Evolutionary conservation across 2,329 filamentous ascomycete species (phyloP), one percentile per base, ranked within the genome.

Genomic region (Fusarium sp.): DNA sequence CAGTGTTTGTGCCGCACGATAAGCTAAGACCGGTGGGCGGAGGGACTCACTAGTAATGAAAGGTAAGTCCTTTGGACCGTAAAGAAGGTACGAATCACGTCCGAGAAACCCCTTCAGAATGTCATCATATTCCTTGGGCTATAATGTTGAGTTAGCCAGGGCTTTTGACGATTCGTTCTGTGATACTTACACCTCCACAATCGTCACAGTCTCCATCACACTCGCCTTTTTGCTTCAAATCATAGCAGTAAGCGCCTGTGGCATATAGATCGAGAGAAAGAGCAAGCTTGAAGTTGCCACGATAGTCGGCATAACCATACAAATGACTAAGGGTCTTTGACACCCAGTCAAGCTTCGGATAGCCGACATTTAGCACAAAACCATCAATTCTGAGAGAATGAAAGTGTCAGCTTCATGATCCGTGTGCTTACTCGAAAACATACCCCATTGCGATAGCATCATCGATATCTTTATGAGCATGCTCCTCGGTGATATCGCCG

Each of bases 331-430:
- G 26, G 9, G 38, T 53, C 8, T 39, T 5, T 3, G 26, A 6
- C 15, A 53, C 50, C 50, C 50, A 53, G 13, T 53, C 38, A 4
- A 40, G 50, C 10, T 53, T 53, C 3, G 38, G 50, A 53, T 53
- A 53, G 43, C 50, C 50, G 9, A 34, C 50, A 13, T 53, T 53
- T 28, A 53, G 50, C 18, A 53, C 50, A 14, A 53, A 53, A 24
- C 50, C 50, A 18, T 53, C 50, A 8, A 52, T 22, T 6, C 46
- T 46, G n/a, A 44, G 22, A 24, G 9, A n/a, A 15, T 8, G 2
- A 20, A 3, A 9, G n/a, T 48, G 6, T 24, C 22, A 24, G 22
- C 22, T 24, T 24, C 22, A 24, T 7, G 22, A 24, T 24, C 22
- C 22, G 7, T 7, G 22, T 24, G 22, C 22, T 24, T 24, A 24